Evolutionary conservation across 164 flowering plant species (phyloP), one percentile per base, ranked within the genome.

Genomic region (Stephania japonica): DNA sequence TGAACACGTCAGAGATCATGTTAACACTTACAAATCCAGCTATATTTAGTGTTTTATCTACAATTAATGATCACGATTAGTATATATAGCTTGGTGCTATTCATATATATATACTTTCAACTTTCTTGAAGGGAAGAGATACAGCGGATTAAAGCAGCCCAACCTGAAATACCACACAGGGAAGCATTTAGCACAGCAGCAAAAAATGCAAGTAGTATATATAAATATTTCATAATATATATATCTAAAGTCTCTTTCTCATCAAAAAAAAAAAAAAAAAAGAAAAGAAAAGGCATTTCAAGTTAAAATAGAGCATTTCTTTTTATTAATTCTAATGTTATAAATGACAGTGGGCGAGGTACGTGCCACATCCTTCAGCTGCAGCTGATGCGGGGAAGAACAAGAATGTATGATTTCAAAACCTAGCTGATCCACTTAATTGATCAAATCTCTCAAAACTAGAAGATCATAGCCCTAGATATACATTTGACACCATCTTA

Each of bases 111-210:
- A 32, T 68, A 42, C 23, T 42, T 68, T 59, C 25, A 9, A 32
- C 27, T 26, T 4, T 68, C 65, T 50, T 14, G 38, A 72, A 93
- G 98, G 84, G 98, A 93, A 82, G 98, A 93, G 86, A 93, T 93
- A 50, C 95, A 91, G 75, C 87, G 97, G 47, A 88, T 93, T 78
- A 93, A 93, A 80, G 87, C 91, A 1, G 91, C 89, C 43, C 87
- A 88, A 42, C 98, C 98, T 1, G 90, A 89, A 71, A 90, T 90
- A 42, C 87, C 89, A 11, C 98, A 93, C 38, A 79, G 98, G n/a
- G 97, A 91, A 79, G 98, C 98, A 68, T 93, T 93, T 70, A 93
- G 98, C 78, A 73, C 88, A 0, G 98, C 98, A 21, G 94, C 98
- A 0, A 93, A 93, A 80, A 91, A 91, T 75, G 97, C 91, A 78